Conservation (phyloP, 2,329 filamentous ascomycete genomes). For the Aspergillus clavatus region DNA sequence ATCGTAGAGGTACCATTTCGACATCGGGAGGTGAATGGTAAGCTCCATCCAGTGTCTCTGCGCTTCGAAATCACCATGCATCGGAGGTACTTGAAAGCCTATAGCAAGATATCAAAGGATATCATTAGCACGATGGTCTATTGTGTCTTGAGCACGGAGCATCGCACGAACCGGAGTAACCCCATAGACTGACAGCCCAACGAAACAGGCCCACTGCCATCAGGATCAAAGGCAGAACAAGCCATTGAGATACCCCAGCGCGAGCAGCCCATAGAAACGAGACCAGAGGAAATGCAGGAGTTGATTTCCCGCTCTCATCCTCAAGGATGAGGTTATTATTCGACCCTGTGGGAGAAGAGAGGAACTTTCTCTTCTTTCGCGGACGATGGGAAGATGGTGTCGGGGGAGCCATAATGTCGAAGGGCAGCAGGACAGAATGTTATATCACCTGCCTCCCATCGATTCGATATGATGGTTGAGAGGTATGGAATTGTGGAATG, state of each 20-base stretch:
- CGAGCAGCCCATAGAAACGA: conserved; percentile 93
- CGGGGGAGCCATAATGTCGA: conserved; percentile 24
- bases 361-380: conserved; percentile 43
- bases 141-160: not conserved
- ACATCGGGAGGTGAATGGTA: conserved; percentile 80
- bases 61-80: conserved; percentile 96
- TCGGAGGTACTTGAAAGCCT: conserved; percentile 77
- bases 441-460: conserved; percentile 22
- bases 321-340: conserved; percentile 43
- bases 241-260: conserved; percentile 80
- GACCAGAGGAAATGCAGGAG: conserved; percentile 80
- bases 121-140: conserved; percentile 5
- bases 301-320: conserved; percentile 41
- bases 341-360: conserved; percentile 30
- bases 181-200: conserved; percentile 90
- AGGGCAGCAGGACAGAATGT: conserved; percentile 2
- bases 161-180: conserved; percentile 70
- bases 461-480: conserved; percentile 1
- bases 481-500: too few species aligned
- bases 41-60: conserved; percentile 99
- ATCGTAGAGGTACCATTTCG: conserved; percentile 97
- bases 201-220: conserved; percentile 89
- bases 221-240: conserved; percentile 77
- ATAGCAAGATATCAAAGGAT: not conserved
- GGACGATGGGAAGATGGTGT: conserved; percentile 38